Evolutionary conservation across 495 filamentous ascomycete species (phyloP).

Genomic region (Penicillium goetzii): DNA sequence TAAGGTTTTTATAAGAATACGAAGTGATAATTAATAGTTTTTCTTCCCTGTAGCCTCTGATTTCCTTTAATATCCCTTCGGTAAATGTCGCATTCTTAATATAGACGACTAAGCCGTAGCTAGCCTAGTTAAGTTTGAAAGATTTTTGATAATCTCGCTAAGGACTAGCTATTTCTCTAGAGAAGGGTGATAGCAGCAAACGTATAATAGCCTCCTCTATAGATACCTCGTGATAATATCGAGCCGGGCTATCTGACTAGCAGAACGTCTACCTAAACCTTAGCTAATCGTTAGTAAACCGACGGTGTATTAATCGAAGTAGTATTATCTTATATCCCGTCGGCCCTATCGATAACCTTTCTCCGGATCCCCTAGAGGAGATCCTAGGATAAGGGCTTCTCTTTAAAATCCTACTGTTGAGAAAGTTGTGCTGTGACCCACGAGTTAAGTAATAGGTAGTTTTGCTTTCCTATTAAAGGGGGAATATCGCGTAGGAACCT

Average conservation of each 20-base stretch:
- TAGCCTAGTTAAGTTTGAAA: no score
- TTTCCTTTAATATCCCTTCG: no score
- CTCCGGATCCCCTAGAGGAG: slow-evolving; percentile 24
- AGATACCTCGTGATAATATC: no score
- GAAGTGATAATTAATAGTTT: neutral
- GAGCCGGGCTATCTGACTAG: no score
- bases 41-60: no score
- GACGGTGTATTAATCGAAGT: slow-evolving; percentile 16
- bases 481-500: slow-evolving; percentile 26
- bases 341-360: slow-evolving; percentile 28
- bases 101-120: no score
- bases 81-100: no score
- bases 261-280: slow-evolving; percentile 43
- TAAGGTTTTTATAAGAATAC: slow-evolving; percentile 2
- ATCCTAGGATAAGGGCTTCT: slow-evolving; percentile 22
- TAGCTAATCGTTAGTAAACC: slow-evolving; percentile 13
- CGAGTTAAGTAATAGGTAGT: slow-evolving; percentile 20
- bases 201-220: no score
- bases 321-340: slow-evolving; percentile 40
- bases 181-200: no score
- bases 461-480: slow-evolving; percentile 21
- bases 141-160: no score
- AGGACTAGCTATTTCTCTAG: no score
- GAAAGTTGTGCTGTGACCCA: slow-evolving; percentile 32
- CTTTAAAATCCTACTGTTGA: slow-evolving; percentile 29